A percentile compares a stretch with the other conserved stretches of the same genome.
phyloP scores from a whole-genome alignment of 192 early-diverging fungal genomes.

The Mortierella alpina region DNA sequence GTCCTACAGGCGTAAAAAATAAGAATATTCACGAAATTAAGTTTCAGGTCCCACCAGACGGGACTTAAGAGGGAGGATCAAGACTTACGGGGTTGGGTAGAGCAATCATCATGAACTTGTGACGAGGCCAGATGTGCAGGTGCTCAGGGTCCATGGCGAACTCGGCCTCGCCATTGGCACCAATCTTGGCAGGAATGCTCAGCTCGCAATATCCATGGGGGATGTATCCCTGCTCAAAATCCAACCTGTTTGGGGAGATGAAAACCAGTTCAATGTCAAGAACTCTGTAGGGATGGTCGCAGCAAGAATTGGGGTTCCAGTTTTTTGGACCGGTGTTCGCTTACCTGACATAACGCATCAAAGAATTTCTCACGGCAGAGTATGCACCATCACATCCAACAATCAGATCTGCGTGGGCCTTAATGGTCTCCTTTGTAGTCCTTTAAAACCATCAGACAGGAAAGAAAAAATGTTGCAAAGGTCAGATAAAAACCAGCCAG shows the following conservation, averaged over 20 bases:
- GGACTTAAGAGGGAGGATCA: too few species aligned
- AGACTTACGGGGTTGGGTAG: slow-evolving; percentile 85
- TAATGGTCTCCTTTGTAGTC: slow-evolving; percentile 53
- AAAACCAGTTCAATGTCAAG: not conserved
- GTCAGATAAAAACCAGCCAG: not conserved
- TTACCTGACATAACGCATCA: slow-evolving; percentile 83
- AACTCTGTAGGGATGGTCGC: not conserved
- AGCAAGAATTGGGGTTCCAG: not conserved
- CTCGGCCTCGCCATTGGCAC: slow-evolving; percentile 64
- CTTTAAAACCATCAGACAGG: slow-evolving; percentile 19
- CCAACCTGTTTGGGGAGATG: slow-evolving; percentile 61
- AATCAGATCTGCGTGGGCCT: slow-evolving; percentile 76
- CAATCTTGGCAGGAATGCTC: slow-evolving; percentile 76
- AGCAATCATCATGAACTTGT: slow-evolving; percentile 98
- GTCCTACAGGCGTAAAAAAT: slow-evolving; percentile 63
- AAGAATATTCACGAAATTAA: not conserved
- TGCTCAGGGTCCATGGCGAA: slow-evolving; percentile 92
- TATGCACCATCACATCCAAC: slow-evolving; percentile 93
- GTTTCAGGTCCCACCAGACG: not conserved
- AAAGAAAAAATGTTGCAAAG: not conserved
- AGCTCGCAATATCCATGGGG: slow-evolving; percentile 94
- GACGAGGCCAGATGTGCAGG: slow-evolving; percentile 97
- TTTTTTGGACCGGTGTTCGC: not conserved
- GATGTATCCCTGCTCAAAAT: slow-evolving; percentile 91
- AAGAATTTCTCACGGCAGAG: slow-evolving; percentile 79